Evolutionary conservation across 306 rosid genomes (phyloP).

Genomic region (Quillaja saponaria): DNA sequence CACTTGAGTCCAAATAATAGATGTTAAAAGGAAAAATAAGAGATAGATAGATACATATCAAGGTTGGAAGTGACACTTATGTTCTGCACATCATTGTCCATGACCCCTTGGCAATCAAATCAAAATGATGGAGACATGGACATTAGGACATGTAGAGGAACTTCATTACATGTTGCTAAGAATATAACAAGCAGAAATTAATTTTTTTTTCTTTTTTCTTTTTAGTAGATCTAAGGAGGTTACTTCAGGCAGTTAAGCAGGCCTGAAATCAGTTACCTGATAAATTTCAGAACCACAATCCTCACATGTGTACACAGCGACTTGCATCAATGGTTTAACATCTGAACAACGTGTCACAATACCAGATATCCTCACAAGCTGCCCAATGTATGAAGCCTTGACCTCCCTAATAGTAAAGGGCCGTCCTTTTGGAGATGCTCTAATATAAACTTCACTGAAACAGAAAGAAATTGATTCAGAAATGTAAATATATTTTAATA

Average conservation of each 20-base stretch:
- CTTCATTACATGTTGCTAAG: not conserved
- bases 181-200: not conserved
- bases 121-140: slow-evolving; percentile 1
- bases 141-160: not conserved
- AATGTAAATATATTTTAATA: not conserved
- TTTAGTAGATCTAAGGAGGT: not conserved
- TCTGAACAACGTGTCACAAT: slow-evolving; percentile 94
- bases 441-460: slow-evolving; percentile 89
- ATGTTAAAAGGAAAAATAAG: not conserved
- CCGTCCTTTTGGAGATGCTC: slow-evolving; percentile 78
- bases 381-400: slow-evolving; percentile 91
- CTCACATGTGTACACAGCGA: slow-evolving; percentile 97
- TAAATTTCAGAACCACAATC: slow-evolving; percentile 98
- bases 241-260: slow-evolving; percentile 4
- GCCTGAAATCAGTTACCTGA: slow-evolving; percentile 59
- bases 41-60: not conserved
- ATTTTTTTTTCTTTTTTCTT: not conserved
- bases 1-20: not conserved
- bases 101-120: slow-evolving; percentile 6
- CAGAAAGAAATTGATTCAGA: slow-evolving; percentile 21
- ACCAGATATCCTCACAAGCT: slow-evolving; percentile 90
- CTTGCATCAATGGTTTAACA: slow-evolving; percentile 96
- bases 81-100: too few relatives aligned
- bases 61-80: too few relatives aligned
- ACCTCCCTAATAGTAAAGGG: slow-evolving; percentile 97